These are phyloP conservation scores for Colletotrichum tofieldiae DNA, from an alignment of 2,329 filamentous ascomycete genomes.

Conservation along the genomic window DNA sequence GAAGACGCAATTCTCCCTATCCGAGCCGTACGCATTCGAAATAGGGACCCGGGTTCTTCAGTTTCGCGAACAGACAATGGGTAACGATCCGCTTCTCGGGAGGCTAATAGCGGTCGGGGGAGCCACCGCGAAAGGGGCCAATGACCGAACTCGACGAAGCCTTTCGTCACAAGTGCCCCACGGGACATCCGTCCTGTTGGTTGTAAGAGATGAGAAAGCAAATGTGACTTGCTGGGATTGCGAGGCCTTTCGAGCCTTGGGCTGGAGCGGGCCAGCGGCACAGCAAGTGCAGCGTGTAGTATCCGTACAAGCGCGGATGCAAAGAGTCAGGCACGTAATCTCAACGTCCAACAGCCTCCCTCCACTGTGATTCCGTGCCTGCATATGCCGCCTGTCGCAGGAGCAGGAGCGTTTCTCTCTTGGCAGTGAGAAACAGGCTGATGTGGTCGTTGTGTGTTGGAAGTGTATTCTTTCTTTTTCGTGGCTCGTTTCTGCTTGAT, in stretches of 20 bases:
- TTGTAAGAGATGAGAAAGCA: constrained; percentile 13
- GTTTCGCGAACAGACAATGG: constrained; percentile 40
- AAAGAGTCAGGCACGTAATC: constrained; percentile 20
- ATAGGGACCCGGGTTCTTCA: constrained; percentile 20
- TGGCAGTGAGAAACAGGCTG: not conserved
- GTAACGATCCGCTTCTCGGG: constrained; percentile 30
- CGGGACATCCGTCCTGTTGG: constrained; percentile 12
- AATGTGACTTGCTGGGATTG: constrained; percentile 18
- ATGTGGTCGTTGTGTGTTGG: not conserved
- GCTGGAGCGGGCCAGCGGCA: constrained; percentile 15
- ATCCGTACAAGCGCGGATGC: constrained; percentile 18
- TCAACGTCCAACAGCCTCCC: constrained; percentile 21
- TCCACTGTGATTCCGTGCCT: constrained; percentile 18
- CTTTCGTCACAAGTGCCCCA: not conserved
- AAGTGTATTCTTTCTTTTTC: not conserved
- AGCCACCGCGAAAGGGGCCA: constrained; percentile 27
- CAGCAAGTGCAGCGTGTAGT: constrained; percentile 10
- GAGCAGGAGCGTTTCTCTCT: not conserved
- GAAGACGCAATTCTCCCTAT: not conserved
- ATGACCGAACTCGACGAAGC: constrained; percentile 23
- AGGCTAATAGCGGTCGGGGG: constrained; percentile 13
- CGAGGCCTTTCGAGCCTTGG: constrained; percentile 18
- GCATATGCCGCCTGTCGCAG: constrained; percentile 20
- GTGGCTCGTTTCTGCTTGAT: constrained; percentile 30
- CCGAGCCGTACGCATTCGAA: constrained; percentile 2